These are phyloP conservation scores for Helianthus tuberosus DNA, from an alignment of 129 eudicot species.

Conservation along the genomic window DNA sequence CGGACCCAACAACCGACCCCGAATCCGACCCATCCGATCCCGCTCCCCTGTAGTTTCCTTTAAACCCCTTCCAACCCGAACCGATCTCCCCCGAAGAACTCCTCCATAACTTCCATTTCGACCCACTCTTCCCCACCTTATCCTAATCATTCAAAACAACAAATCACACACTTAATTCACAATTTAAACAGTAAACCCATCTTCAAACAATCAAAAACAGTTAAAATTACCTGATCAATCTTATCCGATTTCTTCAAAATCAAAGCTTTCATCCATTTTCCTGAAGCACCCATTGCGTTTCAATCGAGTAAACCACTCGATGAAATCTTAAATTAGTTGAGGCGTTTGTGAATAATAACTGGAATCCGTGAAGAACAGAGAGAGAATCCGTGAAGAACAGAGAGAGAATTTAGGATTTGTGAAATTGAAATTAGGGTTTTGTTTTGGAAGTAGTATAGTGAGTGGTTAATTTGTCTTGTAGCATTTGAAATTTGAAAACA, in stretches of 20 bases:
- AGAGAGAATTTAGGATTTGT: conserved; percentile 4
- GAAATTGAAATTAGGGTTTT: not conserved
- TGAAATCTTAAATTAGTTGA: not conserved
- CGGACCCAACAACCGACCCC: conserved; percentile 55
- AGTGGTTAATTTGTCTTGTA: conserved; percentile 32
- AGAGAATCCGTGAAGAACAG: conserved; percentile 9
- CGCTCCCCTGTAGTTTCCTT: conserved; percentile 49
- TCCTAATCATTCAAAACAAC: conserved; percentile 43
- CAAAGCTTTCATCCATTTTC: conserved; percentile 90
- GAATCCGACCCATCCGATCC: conserved; percentile 70
- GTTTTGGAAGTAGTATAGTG: not conserved
- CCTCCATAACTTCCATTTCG: conserved; percentile 93
- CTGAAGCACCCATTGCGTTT: conserved; percentile 78
- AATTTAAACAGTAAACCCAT: not conserved
- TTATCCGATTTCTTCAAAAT: conserved; percentile 73
- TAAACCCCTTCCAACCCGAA: conserved; percentile 70
- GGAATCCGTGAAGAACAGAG: not conserved
- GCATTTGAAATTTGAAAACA: conserved; percentile 39
- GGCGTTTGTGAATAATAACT: not conserved
- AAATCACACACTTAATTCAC: not conserved
- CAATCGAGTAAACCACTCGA: not conserved
- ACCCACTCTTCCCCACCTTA: conserved; percentile 52
- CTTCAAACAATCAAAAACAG: not conserved
- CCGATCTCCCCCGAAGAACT: conserved; percentile 79
- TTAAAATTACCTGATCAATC: conserved; percentile 53